Evolutionary conservation across 2,329 filamentous ascomycete species (phyloP).

Genomic region (Arthrobotrys megalospora): DNA sequence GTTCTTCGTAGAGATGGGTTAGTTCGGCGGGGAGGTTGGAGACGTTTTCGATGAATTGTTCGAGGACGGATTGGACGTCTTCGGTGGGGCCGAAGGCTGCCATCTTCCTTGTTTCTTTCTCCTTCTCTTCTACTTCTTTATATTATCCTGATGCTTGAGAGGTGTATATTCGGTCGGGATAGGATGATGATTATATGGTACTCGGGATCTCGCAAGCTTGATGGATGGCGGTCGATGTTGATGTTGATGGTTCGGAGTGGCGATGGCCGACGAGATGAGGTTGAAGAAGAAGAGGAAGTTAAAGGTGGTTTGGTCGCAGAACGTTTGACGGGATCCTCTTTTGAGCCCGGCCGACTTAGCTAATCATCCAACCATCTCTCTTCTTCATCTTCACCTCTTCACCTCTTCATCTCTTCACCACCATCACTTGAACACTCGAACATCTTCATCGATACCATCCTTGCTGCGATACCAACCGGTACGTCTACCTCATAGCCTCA

Average conservation of each 20-base stretch:
- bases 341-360: neutral
- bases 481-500: neutral
- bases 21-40: constrained; percentile 84
- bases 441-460: neutral
- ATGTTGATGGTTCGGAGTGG: neutral
- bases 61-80: constrained; percentile 64
- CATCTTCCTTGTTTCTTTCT: constrained; percentile 24
- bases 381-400: neutral
- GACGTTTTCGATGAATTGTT: constrained; percentile 65
- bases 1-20: constrained; percentile 86
- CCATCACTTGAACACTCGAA: neutral
- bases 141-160: neutral
- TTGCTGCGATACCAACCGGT: neutral
- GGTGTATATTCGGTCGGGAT: neutral
- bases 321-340: too few species aligned
- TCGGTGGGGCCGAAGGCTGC: constrained; percentile 59
- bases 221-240: neutral
- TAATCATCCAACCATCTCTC: constrained; percentile 1
- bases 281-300: too few species aligned
- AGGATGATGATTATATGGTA: neutral
- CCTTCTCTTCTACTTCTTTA: neutral
- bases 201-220: neutral
- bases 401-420: neutral
- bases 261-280: too few species aligned
- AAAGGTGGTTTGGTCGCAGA: too few species aligned